Conservation (phyloP, 2,329 filamentous ascomycete species). For the Penicillium sp. region DNA sequence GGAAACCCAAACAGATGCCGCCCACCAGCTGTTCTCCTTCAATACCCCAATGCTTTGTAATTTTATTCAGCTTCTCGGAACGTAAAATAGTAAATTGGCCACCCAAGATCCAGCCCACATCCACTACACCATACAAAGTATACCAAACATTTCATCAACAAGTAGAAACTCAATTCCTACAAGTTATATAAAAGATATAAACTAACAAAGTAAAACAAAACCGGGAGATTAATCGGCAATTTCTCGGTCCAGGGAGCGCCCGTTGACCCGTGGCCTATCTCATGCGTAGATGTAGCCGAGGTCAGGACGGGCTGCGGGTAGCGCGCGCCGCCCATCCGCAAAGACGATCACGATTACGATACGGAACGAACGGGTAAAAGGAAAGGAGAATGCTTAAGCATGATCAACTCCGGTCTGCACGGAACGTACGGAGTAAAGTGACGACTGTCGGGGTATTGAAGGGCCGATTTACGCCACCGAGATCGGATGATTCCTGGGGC, state of each 20-base stretch:
- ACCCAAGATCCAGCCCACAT: too few relatives aligned
- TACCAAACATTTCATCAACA: too few relatives aligned
- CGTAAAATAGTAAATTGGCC: too few relatives aligned
- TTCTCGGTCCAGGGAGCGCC: neutral
- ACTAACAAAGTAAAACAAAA: too few relatives aligned
- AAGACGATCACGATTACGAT: neutral
- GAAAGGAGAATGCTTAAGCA: neutral
- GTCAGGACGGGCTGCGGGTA: neutral
- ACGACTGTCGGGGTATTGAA: constrained; percentile 3
- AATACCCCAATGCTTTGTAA: too few relatives aligned
- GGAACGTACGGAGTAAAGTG: neutral
- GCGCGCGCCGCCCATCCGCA: neutral
- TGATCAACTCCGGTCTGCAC: neutral
- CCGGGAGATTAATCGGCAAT: neutral
- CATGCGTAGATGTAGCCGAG: neutral
- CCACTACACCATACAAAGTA: too few relatives aligned
- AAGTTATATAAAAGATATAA: too few relatives aligned
- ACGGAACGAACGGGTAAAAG: neutral
- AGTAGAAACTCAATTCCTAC: too few relatives aligned
- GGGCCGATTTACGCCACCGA: constrained; percentile 21
- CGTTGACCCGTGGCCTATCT: neutral
- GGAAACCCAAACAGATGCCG: too few relatives aligned
- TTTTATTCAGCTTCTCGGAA: too few relatives aligned
- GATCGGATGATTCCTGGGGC: constrained; percentile 14
- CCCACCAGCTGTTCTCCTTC: too few relatives aligned